Evolutionary conservation across 2,329 filamentous ascomycete genomes (phyloP).

Genomic region (Periconia digitata): DNA sequence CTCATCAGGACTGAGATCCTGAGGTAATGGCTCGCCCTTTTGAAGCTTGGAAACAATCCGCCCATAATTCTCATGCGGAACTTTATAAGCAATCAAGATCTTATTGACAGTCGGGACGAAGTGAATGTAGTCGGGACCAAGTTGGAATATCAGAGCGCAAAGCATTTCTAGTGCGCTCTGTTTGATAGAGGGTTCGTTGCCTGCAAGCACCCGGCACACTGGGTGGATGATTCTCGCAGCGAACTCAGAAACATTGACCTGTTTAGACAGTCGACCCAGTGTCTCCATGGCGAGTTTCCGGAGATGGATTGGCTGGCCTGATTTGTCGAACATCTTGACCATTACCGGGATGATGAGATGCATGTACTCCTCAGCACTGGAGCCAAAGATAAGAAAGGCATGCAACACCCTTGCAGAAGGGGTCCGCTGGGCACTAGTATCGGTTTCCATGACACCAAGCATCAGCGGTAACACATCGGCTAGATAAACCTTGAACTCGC

Average conservation of each 20-base stretch:
- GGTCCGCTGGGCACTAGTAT: constrained; percentile 71
- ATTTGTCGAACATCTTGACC: constrained; percentile 89
- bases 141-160: constrained; percentile 91
- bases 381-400: constrained; percentile 92
- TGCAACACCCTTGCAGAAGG: constrained; percentile 91
- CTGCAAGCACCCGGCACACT: constrained; percentile 76
- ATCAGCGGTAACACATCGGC: constrained; percentile 87
- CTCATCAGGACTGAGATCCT: constrained; percentile 86
- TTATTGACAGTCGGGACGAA: constrained; percentile 95
- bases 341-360: constrained; percentile 96
- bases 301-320: constrained; percentile 75
- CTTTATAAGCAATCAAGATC: constrained; percentile 72
- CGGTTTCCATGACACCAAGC: constrained; percentile 90
- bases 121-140: constrained; percentile 92
- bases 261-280: constrained; percentile 87
- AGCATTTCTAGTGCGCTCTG: constrained; percentile 88
- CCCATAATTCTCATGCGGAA: constrained; percentile 89
- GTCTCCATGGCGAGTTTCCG: constrained; percentile 91
- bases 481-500: constrained; percentile 96
- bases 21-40: constrained; percentile 91
- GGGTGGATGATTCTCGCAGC: constrained; percentile 96
- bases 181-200: constrained; percentile 71
- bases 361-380: constrained; percentile 98
- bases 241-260: constrained; percentile 97
- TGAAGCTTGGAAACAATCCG: constrained; percentile 89